Evolutionary conservation across 371 early-diverging fungal genomes (phyloP), one percentile per base, ranked within the genome.

Genomic region (Cladochytrium tenue): DNA sequence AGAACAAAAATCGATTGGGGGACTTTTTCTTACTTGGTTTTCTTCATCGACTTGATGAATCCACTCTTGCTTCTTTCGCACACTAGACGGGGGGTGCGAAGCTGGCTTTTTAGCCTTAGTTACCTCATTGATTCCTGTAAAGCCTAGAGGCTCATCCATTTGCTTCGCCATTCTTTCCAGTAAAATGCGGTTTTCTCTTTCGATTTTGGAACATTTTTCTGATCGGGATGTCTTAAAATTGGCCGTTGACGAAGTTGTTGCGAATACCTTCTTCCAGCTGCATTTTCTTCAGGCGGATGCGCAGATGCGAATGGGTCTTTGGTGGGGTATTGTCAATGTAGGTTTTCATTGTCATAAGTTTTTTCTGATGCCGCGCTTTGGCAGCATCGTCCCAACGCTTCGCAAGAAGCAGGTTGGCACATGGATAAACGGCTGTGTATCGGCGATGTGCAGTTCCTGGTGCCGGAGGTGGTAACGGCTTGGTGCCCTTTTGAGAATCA

Each of bases 331-430:
- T 75, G 60, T 81, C 81, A 30, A 81, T 68, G 36, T 66, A 66
- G 2, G 77, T 66, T 57, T 67, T 67, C 64, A 75, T 74, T 26
- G 73, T 72, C 10, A 66, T 66, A 3, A 80, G 58, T 60, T 77
- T 77, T 25, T 74, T 64, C 17, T 60, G 64, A 62, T 80, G 77
- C 20, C 67, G 62, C 5, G 52, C 59, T 26, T 71, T 66, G 1
- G 73, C 73, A 1, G 69, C 70, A 51, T 73, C 72, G 61, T 80
- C 81, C 81, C 81, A 80, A 30, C 72, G 53, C 59, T 76, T 77
- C 2, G 77, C 81, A 20, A 80, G 71, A 31, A 80, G 36, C 31
- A 66, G 64, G 53, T 75, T 76, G 1, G 74, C 58, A 53, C 77
- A 77, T 34, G 74, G 74, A 59, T 76, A 73, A 4, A 77, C 73